Evolutionary conservation across 2,329 filamentous ascomycete genomes (phyloP).

Genomic region (Karstenula rhodostoma): DNA sequence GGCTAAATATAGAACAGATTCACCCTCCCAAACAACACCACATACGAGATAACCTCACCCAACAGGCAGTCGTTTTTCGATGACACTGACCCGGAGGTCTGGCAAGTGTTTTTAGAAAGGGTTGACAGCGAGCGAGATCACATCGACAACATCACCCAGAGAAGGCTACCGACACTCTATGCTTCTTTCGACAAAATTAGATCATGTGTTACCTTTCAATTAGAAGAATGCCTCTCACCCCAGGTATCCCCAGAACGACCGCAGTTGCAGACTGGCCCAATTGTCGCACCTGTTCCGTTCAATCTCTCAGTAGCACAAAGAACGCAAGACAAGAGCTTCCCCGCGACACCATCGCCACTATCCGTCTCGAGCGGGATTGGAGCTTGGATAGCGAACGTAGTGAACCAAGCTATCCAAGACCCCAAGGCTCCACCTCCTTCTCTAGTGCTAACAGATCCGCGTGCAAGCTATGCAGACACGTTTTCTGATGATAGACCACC

Average conservation of each 20-base stretch:
- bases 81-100: constrained; percentile 9
- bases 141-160: constrained; percentile 14
- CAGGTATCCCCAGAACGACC: constrained; percentile 1
- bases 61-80: constrained; percentile 10
- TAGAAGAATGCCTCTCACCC: constrained; percentile 10
- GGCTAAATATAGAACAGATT: constrained; percentile 13
- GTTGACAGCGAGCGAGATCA: constrained; percentile 15
- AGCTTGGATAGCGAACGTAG: constrained; percentile 41
- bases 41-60: constrained; percentile 7
- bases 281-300: constrained; percentile 23
- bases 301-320: constrained; percentile 4
- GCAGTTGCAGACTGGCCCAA: constrained; percentile 30
- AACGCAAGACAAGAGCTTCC: constrained; percentile 10
- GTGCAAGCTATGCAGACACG: constrained; percentile 21
- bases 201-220: constrained; percentile 10
- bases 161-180: constrained; percentile 9
- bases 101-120: constrained; percentile 10
- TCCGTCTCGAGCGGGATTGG: constrained; percentile 32
- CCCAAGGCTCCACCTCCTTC: constrained; percentile 10
- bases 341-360: constrained; percentile 18
- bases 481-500: constrained; percentile 15
- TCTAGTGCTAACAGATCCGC: constrained; percentile 18
- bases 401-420: constrained; percentile 22
- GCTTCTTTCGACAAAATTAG: constrained; percentile 16
- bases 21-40: constrained; percentile 1